Conservation (phyloP, 768 basidiomycete genomes). For the Hypholoma fasciculare region DNA sequence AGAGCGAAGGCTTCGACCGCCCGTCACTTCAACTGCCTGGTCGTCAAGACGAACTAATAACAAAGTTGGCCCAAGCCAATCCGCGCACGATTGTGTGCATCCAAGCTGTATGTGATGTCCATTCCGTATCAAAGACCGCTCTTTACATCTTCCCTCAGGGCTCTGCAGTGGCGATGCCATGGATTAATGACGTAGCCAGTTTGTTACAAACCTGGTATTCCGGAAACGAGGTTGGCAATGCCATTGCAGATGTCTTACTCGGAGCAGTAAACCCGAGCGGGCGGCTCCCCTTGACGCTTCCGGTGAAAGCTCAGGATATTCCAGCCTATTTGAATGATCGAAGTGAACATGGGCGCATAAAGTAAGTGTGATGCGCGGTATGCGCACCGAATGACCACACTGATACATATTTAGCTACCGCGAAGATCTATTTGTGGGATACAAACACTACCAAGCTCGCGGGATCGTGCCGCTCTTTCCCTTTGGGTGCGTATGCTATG, state of each 20-base stretch:
- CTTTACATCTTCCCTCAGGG: constrained; percentile 37
- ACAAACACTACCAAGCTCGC: constrained; percentile 62
- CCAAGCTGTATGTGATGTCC: constrained; percentile 49
- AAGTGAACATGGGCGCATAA: constrained; percentile 58
- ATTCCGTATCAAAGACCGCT: neutral
- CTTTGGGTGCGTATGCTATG: constrained; percentile 51
- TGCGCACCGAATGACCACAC: neutral
- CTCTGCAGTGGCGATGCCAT: constrained; percentile 75
- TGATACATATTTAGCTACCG: constrained; percentile 37
- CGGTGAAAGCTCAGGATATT: constrained; percentile 58
- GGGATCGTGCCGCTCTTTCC: constrained; percentile 59
- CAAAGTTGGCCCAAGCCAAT: constrained; percentile 51
- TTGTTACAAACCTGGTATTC: constrained; percentile 67
- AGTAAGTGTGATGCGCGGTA: constrained; percentile 22
- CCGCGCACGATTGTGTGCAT: constrained; percentile 58
- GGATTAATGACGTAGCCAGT: constrained; percentile 54
- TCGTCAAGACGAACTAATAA: constrained; percentile 58
- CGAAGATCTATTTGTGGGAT: constrained; percentile 69
- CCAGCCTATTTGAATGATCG: constrained; percentile 59
- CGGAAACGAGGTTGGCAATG: constrained; percentile 67
- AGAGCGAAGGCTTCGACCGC: constrained; percentile 75
- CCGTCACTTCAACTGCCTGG: constrained; percentile 61
- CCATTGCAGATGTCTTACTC: constrained; percentile 64
- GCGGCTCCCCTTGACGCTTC: constrained; percentile 61
- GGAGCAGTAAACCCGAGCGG: constrained; percentile 63